Base-by-base conservation (phyloP, 192 early-diverging fungal genomes). In the Anaeromyces robustus region DNA sequence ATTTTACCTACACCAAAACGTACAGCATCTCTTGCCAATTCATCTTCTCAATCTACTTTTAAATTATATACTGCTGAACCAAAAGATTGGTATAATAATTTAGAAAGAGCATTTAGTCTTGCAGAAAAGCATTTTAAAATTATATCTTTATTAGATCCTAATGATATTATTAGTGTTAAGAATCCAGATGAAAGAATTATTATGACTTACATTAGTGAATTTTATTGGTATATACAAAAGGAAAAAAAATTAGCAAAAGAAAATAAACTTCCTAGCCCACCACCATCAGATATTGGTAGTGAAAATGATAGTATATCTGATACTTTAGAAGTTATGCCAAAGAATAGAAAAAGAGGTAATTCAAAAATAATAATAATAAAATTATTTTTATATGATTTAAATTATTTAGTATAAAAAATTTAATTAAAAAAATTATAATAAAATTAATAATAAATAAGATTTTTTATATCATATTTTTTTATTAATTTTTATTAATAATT, bases 101-200 rank as follows among this genome's bases (percentile, higher is more conserved):
- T 84, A n/a, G 31, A 77, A 30, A 30, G 83, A 31, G 84, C 84
- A 30, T 84, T 84, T 59, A 29, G 19, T 0, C 52, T 84, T n/a
- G 84, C 84, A 4, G 84, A 84, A 37, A 79, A 80, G 32, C 77
- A 84, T 28, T 82, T 84, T 80, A 30, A 68, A 26, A 52, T 84
- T 81, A 18, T 81, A 30, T 31, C 80, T 29, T 77, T 84, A 29
- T 37, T 84, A 16, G 84, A 84, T 37, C 80, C 83, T 30, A 77
- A 84, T 32, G 84, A 84, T 79, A 31, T 84, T n/a, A 22, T 68
- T n/a, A 83, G 80, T 11, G 77, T 84, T 16, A 80, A 84, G 1
- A 34, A 41, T 37, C 83, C 83, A 12, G 84, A 84, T 41, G 84
- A 84, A 83, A 80, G 79, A 81, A 77, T 84, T n/a, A 81, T 84